A percentile compares a stretch with the other conserved stretches of the same genome.
Evolutionary conservation across 176 grass and related monocot genomes (phyloP).

Genomic region (Oryza nivara): DNA sequence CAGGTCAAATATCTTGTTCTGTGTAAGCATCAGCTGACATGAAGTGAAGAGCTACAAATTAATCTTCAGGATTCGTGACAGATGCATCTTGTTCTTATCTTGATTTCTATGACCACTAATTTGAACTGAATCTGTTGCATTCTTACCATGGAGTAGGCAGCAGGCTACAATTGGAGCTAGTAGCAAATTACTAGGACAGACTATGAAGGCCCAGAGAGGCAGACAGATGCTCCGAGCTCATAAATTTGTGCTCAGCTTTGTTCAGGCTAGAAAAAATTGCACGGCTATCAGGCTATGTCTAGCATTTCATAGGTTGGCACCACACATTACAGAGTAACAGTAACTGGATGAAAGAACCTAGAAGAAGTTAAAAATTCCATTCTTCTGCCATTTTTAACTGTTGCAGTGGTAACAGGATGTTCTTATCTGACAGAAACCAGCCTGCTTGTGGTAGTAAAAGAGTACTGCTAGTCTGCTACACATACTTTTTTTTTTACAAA

Average conservation of each 20-base stretch:
- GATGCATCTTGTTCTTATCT: neutral
- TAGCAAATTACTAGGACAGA: conserved; percentile 15
- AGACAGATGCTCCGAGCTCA: conserved; percentile 40
- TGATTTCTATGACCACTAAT: conserved; percentile 18
- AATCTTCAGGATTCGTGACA: neutral
- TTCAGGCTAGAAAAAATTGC: conserved; percentile 25
- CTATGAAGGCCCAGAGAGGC: conserved; percentile 40
- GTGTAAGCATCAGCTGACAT: neutral
- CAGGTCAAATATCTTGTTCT: conserved; percentile 7
- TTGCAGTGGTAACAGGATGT: neutral
- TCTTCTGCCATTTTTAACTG: neutral
- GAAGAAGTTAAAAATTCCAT: conserved; percentile 12
- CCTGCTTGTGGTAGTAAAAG: neutral
- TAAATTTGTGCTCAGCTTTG: conserved; percentile 41
- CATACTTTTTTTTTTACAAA: too few species aligned
- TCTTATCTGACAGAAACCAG: conserved; percentile 30
- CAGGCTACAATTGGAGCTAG: neutral
- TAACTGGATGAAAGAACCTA: neutral
- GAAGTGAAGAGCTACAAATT: neutral
- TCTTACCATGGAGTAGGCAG: neutral
- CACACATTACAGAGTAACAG: conserved; percentile 8
- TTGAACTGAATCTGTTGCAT: conserved; percentile 17
- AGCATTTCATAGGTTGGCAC: conserved; percentile 33
- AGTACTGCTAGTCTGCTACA: too few species aligned
- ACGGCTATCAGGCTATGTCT: neutral